Base-by-base conservation (phyloP, 1,284 basidiomycete genomes). In the Boletellus deceptivus region DNA sequence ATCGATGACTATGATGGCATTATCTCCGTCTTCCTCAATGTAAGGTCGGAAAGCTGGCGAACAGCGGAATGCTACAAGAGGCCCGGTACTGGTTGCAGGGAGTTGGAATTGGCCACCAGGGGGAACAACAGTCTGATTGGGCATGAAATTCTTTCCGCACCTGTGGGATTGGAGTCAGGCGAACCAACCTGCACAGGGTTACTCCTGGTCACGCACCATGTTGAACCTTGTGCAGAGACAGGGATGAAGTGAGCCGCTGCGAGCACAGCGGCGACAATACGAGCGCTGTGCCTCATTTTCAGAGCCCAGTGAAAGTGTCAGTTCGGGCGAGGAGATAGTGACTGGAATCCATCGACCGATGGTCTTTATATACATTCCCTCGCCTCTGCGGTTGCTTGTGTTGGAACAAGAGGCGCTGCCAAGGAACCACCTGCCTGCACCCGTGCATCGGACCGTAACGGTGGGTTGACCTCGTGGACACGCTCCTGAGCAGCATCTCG, bases 81-180 rank as follows among this genome's bases (percentile, higher is more conserved):
- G 78, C 1, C 63, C 66, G 0, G 64, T 53, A 1, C 80, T 82
- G 0, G 66, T 63, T 0, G 67, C 64, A 1, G 84, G 80, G 3
- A 75, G 59, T 4, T 78, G 74, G 58, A 89, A 88, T 55, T 81
- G 70, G 35, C 84, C 84, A 31, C 75, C 80, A 11, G 83, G 83
- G 7, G 76, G 73, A n/a, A 78, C 72, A 6, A 79, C 65, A 0
- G 79, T 72, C 40, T 73, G 67, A 27, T 72, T 73, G 7, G 70
- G 49, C 76, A 80, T 80, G 59, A 79, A 89, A 58, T 86, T 76
- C 62, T 86, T 87, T 34, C 79, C 80, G 58, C 85, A 87, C 84
- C 85, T 84, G 34, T 36, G 24, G 5, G 7, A 7, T 11, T 7
- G 1, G 31, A 0, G 14, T 51, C 16, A 18, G 6, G 16, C 6